Base-by-base conservation (phyloP, 225 moss, liverwort and hornwort genomes). In the Lunularia cruciata region DNA sequence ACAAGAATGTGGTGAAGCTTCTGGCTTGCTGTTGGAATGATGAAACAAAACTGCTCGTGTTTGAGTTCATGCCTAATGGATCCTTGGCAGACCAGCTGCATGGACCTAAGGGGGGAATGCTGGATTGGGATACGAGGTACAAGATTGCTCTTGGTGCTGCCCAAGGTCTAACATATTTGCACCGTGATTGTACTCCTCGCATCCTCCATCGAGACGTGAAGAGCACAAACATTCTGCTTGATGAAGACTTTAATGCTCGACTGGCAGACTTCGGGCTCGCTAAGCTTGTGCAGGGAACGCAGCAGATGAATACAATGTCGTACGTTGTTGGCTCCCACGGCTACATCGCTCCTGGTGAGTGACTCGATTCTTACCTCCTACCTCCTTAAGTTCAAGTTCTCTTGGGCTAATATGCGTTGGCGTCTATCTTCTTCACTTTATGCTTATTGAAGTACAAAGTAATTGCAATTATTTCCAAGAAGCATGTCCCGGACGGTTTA, bases 241-340 rank as follows among this genome's bases (percentile, higher is more conserved):
- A 77, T 61, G 51, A 66, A 12, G 72, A 81, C 25, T 77, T 77
- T 70, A 71, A 65, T 36, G 70, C 81, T 4, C 34, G 70, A 60
- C 65, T 81, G 4, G 77, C 77, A 37, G 77, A 81, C 38, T 81
- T 81, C 57, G 77, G 81, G n/a, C 70, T 81, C 30, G 81, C 77
- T 11, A 81, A 80, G 75, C 35, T 63, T 20, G 31, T 81, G 53
- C 39, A 70, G 42, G 70, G 58, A 27, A 63, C 40, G 22, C 59
- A 53, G 49, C 73, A 65, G 55, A 62, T 61, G 62, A 72, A 72
- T 16, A 81, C 81, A 0, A 77, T 70, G 53, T 77, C 81, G 28
- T 31, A 65, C 38, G 60, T 81, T 8, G 63, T 76, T 22, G 81
- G 81, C 18, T 74, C 81, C 55, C 77, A 58, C 52, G 81, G 81